Base-by-base conservation (phyloP, 2,329 filamentous ascomycete genomes). In the Ophiostoma tasmaniense region DNA sequence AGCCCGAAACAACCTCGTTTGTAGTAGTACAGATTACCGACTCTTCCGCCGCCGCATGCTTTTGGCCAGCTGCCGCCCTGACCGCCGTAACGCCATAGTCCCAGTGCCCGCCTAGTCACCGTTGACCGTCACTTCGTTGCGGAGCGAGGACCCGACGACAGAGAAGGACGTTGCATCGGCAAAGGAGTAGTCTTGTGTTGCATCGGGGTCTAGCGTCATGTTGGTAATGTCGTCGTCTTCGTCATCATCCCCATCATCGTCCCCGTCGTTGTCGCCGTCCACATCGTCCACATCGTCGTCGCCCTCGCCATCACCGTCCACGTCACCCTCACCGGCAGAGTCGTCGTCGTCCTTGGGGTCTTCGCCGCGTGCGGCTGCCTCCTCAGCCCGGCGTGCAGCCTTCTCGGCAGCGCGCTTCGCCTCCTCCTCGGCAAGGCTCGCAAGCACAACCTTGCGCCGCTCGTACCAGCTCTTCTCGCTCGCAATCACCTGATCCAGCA, bases 401-500 rank as follows among this genome's bases (percentile, higher is more conserved):
- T 64, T 37, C 2, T 62, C 67, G 25, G 45, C 64, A 8, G 69
- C 64, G 17, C 55, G 67, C 67, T 70, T 64, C 64, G 70, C 70
- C 20, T 84, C 77, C 11, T 84, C 76, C 22, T 82, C 77, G 11
- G 84, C 80, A 25, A 84, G 80, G 1, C 79, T 81, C 3, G 79
- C 80, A 28, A 88, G 78, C 5, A 89, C 84, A 4, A 82, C 81
- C 73, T 83, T 79, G 55, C 86, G 83, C 67, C 87, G 81, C 69
- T 83, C 80, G 73, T 88, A 85, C 80, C 89, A 88, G 76, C 89
- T 87, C 42, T 86, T 82, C 76, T 94, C 91, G 74, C 81, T 83
- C 74, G 84, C 78, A 73, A 92, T 83, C 39, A 90, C 84, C 75
- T 92, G 91, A 69, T 91, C 86, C n/a, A 95, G 78, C 22, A 94